Evolutionary conservation across 2,329 filamentous ascomycete genomes (phyloP), one percentile per base, ranked within the genome.

Genomic region (Nothomitra cinnamomea): DNA sequence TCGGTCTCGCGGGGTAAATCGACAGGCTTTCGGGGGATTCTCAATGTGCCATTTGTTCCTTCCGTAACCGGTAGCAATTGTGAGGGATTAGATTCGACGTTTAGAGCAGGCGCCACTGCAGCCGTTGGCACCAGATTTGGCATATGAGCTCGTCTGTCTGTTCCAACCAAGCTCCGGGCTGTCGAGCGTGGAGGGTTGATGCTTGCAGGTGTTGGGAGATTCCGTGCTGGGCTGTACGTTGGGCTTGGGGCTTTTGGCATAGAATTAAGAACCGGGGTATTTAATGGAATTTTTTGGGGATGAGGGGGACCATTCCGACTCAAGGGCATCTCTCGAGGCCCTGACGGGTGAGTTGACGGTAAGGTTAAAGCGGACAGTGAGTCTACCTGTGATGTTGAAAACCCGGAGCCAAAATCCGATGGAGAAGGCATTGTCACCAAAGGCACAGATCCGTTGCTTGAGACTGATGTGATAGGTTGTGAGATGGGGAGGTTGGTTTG

Each of bases 141-240:
- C 12, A 35, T n/a, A 24, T 52, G 45, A 35, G 21, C 15, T 13
- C 53, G 53, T 12, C 70, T 67, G 28, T 65, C 67, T 4, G 67
- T 69, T 6, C 75, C 78, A 51, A 79, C 81, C 61, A 82, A 74
- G 57, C 77, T 79, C 15, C 82, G 72, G 1, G 81, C 75, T 2
- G 78, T 80, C 59, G 77, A 82, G 22, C 81, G 73, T 1, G 83
- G 83, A 2, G 81, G 73, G 41, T 80, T 75, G 7, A 83, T 76
- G 22, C 78, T 74, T 56, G 81, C 79, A 22, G 76, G 78, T 2
- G 81, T 79, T 3, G 82, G 72, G 54, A 80, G 83, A 25, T 85
- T 85, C 35, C 83, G 75, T 1, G 82, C 82, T n/a, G 85, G 85
- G 60, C 80, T 87, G 62, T 88, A 89, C 2, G 85, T 85, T 6